These are phyloP conservation scores for Cicer yamashitae DNA, from an alignment of 306 rosid species.

Conservation along the genomic window DNA sequence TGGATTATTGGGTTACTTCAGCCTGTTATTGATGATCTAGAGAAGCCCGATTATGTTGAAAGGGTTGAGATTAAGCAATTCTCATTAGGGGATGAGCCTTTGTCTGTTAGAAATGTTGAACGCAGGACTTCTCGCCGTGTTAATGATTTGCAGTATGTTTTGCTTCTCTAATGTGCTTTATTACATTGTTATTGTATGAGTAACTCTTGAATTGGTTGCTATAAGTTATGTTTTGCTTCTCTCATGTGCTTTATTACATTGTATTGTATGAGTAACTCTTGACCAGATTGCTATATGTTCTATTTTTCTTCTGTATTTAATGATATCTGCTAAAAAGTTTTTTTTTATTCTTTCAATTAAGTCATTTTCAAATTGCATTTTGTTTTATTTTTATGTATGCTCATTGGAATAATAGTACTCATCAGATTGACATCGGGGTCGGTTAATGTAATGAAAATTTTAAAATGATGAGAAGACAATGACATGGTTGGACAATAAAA, in stretches of 20 bases:
- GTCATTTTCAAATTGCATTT: not conserved
- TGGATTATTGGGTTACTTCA: slow-evolving; percentile 95
- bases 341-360: not conserved
- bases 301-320: not conserved
- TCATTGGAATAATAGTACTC: not conserved
- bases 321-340: not conserved
- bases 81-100: slow-evolving; percentile 86
- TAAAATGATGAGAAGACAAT: not conserved
- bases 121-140: slow-evolving; percentile 92
- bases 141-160: slow-evolving; percentile 91
- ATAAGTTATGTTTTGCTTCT: not conserved
- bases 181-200: not conserved
- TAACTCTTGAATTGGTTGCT: not conserved
- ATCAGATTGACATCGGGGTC: not conserved
- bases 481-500: slow-evolving; percentile 27
- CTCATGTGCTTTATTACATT: not conserved
- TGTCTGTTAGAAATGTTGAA: slow-evolving; percentile 96
- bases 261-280: not conserved
- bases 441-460: not conserved
- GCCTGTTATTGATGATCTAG: slow-evolving; percentile 88
- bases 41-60: slow-evolving; percentile 94
- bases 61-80: slow-evolving; percentile 96
- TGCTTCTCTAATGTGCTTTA: not conserved
- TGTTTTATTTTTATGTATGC: not conserved
- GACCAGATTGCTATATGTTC: not conserved